These are phyloP conservation scores for Arachis monticola DNA, from an alignment of 331 rosid species.

Conservation along the genomic window DNA sequence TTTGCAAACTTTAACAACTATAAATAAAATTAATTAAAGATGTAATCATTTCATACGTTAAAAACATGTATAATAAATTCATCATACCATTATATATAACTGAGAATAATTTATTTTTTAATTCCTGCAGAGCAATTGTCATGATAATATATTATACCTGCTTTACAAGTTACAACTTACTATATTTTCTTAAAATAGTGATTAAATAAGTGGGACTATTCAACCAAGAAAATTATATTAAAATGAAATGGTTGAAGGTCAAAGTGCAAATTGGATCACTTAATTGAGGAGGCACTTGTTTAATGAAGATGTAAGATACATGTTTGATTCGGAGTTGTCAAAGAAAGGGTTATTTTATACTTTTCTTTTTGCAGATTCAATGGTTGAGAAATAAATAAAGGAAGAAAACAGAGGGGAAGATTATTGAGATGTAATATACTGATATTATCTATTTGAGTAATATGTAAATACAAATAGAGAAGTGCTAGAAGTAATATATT, in stretches of 20 bases:
- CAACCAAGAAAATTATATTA: conserved; percentile 18
- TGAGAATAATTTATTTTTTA: too few relatives aligned
- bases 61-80: too few relatives aligned
- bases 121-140: too few relatives aligned
- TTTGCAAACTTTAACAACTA: too few relatives aligned
- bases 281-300: conserved; percentile 21
- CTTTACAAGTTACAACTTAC: too few relatives aligned
- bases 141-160: too few relatives aligned
- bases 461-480: too few relatives aligned
- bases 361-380: not conserved
- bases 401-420: conserved; percentile 11
- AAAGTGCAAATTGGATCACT: conserved; percentile 26
- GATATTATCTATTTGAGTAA: not conserved
- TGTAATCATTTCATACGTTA: too few relatives aligned
- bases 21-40: too few relatives aligned
- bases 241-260: conserved; percentile 25
- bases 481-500: too few relatives aligned
- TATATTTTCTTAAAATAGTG: not conserved
- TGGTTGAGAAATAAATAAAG: not conserved
- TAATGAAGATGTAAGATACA: conserved; percentile 7
- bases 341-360: conserved; percentile 18
- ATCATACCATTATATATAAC: too few relatives aligned
- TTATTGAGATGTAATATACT: conserved; percentile 19
- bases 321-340: conserved; percentile 28
- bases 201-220: conserved; percentile 6